phyloP scores from a whole-genome alignment of 352 stramenopile genomes.

The Pythium scleroteichum region DNA sequence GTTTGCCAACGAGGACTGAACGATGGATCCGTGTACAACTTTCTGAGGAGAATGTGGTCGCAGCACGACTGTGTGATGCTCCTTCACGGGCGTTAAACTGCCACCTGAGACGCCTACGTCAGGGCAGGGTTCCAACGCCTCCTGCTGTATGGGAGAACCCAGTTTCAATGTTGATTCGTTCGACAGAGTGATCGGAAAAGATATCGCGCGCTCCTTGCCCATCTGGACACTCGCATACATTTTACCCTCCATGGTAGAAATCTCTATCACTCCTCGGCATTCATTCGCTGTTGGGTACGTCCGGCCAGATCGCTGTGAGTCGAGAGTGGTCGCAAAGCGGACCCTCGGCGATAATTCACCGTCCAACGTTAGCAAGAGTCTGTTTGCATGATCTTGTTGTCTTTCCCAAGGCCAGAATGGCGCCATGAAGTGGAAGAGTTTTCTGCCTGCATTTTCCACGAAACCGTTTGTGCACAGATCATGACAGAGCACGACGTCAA shows the following conservation, averaged over 20 bases:
- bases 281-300: conserved; percentile 5
- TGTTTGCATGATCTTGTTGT: conserved; percentile 26
- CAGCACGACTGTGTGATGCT: conserved; percentile 29
- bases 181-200: conserved; percentile 32
- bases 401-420: conserved; percentile 56
- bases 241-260: conserved; percentile 25
- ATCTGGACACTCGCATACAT: conserved; percentile 23
- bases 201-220: conserved; percentile 31
- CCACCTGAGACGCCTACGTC: background rate
- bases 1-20: too few relatives aligned
- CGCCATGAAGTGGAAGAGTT: conserved; percentile 67
- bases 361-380: conserved; percentile 38
- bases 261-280: conserved; percentile 26
- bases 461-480: conserved; percentile 76
- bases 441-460: conserved; percentile 56
- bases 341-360: conserved; percentile 39
- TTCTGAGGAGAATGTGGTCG: conserved; percentile 34
- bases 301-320: background rate
- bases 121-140: conserved; percentile 6
- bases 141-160: conserved; percentile 5
- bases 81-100: background rate
- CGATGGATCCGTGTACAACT: conserved; percentile 37
- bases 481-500: conserved; percentile 69
- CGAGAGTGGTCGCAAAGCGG: conserved; percentile 49
- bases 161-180: conserved; percentile 9